Conservation (phyloP, 106 monocot species). For the Platanthera guangdongensis region DNA sequence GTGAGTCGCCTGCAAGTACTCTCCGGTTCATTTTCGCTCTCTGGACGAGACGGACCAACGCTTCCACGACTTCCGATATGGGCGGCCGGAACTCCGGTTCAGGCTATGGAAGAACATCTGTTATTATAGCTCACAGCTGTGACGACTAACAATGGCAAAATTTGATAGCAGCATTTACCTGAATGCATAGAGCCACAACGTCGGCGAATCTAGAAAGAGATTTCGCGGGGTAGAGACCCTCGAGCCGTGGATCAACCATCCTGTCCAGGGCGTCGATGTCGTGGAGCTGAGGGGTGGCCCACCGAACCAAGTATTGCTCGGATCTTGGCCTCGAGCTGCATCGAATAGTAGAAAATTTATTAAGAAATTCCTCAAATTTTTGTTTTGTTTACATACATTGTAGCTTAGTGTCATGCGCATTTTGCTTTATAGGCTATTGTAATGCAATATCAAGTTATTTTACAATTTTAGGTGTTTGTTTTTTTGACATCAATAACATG, state of each 20-base stretch:
- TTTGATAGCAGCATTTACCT: conserved; percentile 35
- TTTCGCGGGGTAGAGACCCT: conserved; percentile 89
- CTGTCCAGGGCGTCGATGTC: conserved; percentile 88
- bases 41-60: conserved; percentile 52
- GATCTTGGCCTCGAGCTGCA: conserved; percentile 61
- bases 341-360: neutral
- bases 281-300: conserved; percentile 93
- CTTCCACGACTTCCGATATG: conserved; percentile 65
- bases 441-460: too few species aligned
- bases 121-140: neutral
- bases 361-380: neutral
- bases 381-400: neutral
- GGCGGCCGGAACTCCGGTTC: conserved; percentile 64
- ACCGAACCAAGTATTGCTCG: conserved; percentile 79
- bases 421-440: too few species aligned
- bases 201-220: conserved; percentile 93
- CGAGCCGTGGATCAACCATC: conserved; percentile 86
- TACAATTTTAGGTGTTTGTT: too few species aligned
- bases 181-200: conserved; percentile 85
- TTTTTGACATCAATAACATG: too few species aligned
- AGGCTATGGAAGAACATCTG: conserved; percentile 18
- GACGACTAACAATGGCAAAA: neutral
- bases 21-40: conserved; percentile 57
- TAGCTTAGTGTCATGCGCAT: too few species aligned
- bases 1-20: conserved; percentile 24